phyloP scores from a whole-genome alignment of 768 basidiomycete species.

The Sistotremastrum niveocremeum region DNA sequence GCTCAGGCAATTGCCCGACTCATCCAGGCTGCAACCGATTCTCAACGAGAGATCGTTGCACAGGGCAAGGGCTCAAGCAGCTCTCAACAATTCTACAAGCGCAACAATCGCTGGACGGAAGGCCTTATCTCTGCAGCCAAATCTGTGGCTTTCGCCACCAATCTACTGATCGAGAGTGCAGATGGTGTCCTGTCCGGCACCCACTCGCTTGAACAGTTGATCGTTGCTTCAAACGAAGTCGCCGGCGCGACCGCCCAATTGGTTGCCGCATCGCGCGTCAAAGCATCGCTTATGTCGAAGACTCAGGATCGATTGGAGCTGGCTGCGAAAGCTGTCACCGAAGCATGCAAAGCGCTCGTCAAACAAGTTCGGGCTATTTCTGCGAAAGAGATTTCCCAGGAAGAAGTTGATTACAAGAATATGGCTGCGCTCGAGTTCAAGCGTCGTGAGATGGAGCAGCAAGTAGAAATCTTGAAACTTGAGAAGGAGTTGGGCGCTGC shows the following conservation, averaged over 20 bases:
- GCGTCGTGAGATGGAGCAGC: constrained; percentile 96
- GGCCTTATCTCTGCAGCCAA: constrained; percentile 97
- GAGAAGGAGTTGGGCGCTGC: constrained; percentile 92
- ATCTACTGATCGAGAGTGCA: constrained; percentile 89
- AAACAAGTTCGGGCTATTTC: constrained; percentile 93
- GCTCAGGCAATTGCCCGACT: constrained; percentile 89
- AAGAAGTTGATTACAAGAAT: constrained; percentile 78
- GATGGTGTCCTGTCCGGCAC: constrained; percentile 96
- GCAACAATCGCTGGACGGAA: constrained; percentile 99
- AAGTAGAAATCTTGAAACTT: constrained; percentile 92
- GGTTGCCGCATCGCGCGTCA: constrained; percentile 95
- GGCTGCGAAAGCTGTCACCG: constrained; percentile 94
- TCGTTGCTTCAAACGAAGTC: constrained; percentile 99
- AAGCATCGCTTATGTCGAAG: constrained; percentile 96
- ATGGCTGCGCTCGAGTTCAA: constrained; percentile 96
- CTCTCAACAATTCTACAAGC: constrained; percentile 96
- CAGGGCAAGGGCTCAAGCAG: constrained; percentile 90
- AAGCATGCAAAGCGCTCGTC: constrained; percentile 93
- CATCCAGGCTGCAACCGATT: constrained; percentile 93
- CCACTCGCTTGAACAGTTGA: constrained; percentile 95
- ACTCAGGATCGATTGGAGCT: constrained; percentile 93
- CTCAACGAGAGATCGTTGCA: constrained; percentile 94
- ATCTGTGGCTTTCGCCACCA: constrained; percentile 93
- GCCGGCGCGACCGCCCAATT: constrained; percentile 95
- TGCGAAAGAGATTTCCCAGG: constrained; percentile 64